These are phyloP conservation scores for Keithomyces neogunnii DNA, from an alignment of 2,329 filamentous ascomycete genomes.

Conservation along the genomic window DNA sequence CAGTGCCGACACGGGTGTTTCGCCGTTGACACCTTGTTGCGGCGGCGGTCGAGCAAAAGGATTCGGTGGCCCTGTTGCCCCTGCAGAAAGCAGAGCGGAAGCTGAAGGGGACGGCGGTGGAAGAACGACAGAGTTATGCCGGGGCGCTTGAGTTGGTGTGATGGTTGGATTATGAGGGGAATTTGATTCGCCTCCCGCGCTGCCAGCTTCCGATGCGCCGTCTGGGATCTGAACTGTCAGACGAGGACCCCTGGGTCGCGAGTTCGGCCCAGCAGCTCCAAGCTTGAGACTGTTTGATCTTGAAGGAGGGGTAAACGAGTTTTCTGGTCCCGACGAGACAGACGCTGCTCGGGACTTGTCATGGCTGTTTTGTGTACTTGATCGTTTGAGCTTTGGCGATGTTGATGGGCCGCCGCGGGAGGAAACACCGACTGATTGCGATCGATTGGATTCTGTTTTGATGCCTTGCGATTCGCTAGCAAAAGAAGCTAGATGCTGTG, in stretches of 20 bases:
- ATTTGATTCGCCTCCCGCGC: constrained; percentile 63
- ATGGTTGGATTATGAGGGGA: constrained; percentile 53
- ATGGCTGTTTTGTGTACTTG: constrained; percentile 38
- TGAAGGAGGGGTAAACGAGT: constrained; percentile 59
- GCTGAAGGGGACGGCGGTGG: constrained; percentile 90
- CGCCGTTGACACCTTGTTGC: constrained; percentile 50
- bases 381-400: constrained; percentile 46
- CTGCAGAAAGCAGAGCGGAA: constrained; percentile 77
- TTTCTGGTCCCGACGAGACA: constrained; percentile 57
- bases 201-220: constrained; percentile 71
- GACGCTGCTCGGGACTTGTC: constrained; percentile 40
- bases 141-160: constrained; percentile 46
- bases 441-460: constrained; percentile 38
- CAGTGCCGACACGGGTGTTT: constrained; percentile 82
- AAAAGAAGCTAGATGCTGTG: constrained; percentile 69
- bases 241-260: constrained; percentile 68
- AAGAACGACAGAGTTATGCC: constrained; percentile 62
- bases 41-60: constrained; percentile 85
- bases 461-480: constrained; percentile 40
- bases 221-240: constrained; percentile 94
- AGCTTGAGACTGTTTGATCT: constrained; percentile 69
- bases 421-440: constrained; percentile 56
- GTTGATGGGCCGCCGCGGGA: constrained; percentile 43
- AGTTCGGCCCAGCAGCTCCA: constrained; percentile 43
- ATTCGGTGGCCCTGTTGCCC: constrained; percentile 86